Base-by-base conservation (phyloP, 1,284 basidiomycete species). In the Puccinia horiana region DNA sequence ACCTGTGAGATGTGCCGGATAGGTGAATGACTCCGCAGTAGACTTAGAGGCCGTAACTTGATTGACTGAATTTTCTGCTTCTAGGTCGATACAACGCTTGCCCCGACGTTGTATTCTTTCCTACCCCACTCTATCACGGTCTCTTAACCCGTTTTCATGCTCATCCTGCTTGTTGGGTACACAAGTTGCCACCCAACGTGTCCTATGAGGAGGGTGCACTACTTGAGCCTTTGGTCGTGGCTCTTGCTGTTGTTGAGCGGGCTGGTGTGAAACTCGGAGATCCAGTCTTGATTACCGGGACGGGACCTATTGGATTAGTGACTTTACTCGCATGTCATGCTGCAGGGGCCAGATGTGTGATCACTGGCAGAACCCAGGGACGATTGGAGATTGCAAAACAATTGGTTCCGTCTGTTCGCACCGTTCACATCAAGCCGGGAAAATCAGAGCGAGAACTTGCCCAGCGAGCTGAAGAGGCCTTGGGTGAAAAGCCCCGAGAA, bases 131-230 rank as follows among this genome's bases (percentile, higher is more conserved):
- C 37, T 84, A 82, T 78, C 84, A 86, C 58, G 86, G 86, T 5
- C 85, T 85, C 2, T 85, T 88, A 82, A 85, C 85, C 65, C 84
- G 88, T 18, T 88, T 87, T 83, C 89, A 90, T 86, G 86, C 88
- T 26, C 90, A 90, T 84, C 89, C 89, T 0, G 89, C 89, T 0
- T 86, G 87, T 9, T 90, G 90, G 89, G 85, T 90, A 4, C 90
- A 90, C 87, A 88, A 87, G 83, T 85, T 90, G 5, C 89, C 90
- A 1, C 87, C 88, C 82, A 87, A 85, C 83, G 85, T 89, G 35
- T 86, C 86, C 9, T 89, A 83, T 84, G 89, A 90, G 82, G 89
- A 90, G 84, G 90, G 89, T 32, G 87, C 89, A 0, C 85, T 90
- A 5, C 88, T 89, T 83, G 89, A 90, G 84, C 90, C 90, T 0